Evolutionary conservation across 805 yeast species (phyloP).

Genomic region (Groenewaldozyma salmanticensis): DNA sequence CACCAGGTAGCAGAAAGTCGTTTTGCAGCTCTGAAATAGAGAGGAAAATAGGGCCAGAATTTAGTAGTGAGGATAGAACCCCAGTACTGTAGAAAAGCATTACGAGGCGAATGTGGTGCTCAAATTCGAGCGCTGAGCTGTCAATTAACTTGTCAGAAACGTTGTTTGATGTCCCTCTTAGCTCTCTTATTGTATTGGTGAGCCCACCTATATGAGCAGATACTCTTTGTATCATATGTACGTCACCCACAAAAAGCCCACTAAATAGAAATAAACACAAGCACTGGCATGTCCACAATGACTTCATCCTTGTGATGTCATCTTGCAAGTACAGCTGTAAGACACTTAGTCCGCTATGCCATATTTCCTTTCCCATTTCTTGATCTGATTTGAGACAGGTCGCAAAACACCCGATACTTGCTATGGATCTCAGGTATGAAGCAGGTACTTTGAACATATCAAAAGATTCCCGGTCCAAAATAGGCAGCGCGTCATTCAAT

Average conservation of each 20-base stretch:
- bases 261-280: not conserved
- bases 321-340: constrained; percentile 1
- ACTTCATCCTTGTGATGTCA: not conserved
- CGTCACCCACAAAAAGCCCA: not conserved
- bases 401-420: not conserved
- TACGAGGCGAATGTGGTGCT: too few species aligned
- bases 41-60: not conserved
- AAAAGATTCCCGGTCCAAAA: not conserved
- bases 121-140: too few species aligned
- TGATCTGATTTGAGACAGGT: not conserved
- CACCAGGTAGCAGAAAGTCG: not conserved
- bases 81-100: not conserved
- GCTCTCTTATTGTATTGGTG: not conserved
- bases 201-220: not conserved
- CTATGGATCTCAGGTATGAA: not conserved
- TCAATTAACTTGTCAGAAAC: too few species aligned
- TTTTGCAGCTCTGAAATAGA: not conserved
- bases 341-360: not conserved
- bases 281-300: not conserved
- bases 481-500: not conserved
- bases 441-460: not conserved
- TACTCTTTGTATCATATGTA: not conserved
- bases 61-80: not conserved
- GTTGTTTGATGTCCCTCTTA: not conserved
- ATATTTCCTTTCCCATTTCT: not conserved